Evolutionary conservation across 805 yeast species (phyloP), one percentile per base, ranked within the genome.

Genomic region (Saccharomycopsis sp.): DNA sequence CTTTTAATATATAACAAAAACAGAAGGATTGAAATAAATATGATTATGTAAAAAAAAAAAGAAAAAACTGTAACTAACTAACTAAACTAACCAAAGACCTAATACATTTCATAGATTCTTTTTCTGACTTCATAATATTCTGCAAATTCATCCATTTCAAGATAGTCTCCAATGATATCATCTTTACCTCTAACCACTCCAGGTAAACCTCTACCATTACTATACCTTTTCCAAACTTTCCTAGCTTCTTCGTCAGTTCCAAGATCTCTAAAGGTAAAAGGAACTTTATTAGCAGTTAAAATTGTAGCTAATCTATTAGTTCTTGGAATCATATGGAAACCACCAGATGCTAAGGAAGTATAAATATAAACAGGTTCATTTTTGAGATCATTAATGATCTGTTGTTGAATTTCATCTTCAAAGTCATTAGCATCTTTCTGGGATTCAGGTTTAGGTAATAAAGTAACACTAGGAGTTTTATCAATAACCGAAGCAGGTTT

Each of bases 161-260:
- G 75, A 79, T 83, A 83, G 55, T 85, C 81, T 2, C 95, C 95
- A 48, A 87, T 77, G 44, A 76, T 71, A 49, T 79, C 88, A 51
- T 83, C 92, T 21, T 76, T 76, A 6, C 83, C 85, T 58, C 95
- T 72, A 14, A 87, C 87, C 14, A 87, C 70, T 26, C 88, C 96
- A 2, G 96, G 96, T 43, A 86, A 69, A 2, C 74, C 64, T 50
- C 81, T 76, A 3, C 94, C 95, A 21, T 66, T 66, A 14, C 82
- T 66, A 52, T 73, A 73, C 49, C 92, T 70, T 52, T 74, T 75
- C 96, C 96, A 87, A 21, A 85, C 70, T 51, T 75, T 72, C 57
- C 86, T 77, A 13, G 95, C 95, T 45, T 77, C 80, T 38, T 77
- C 86, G 55, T 87, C 94, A 0, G 95, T 85, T 4, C 95, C 95